phyloP scores from a whole-genome alignment of 129 eudicot genomes.

The Scalesia atractyloides region DNA sequence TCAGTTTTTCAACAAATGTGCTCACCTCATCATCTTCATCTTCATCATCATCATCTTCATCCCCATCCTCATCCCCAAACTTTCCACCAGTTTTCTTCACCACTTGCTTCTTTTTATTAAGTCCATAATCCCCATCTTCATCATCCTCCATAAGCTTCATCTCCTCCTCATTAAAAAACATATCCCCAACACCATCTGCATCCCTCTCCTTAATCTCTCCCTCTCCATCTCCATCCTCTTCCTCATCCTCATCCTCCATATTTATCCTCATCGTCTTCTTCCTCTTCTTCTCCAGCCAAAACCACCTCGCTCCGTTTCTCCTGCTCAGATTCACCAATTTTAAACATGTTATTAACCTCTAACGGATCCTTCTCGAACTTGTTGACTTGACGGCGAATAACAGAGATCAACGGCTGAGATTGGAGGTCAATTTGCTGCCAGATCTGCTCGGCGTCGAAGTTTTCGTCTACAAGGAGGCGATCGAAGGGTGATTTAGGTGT shows the following conservation, averaged over 20 bases:
- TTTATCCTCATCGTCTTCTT: slow-evolving; percentile 25
- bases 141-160: slow-evolving; percentile 70
- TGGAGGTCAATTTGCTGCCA: slow-evolving; percentile 97
- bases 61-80: slow-evolving; percentile 37
- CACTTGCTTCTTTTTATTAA: slow-evolving; percentile 34
- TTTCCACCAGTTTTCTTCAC: slow-evolving; percentile 18
- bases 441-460: slow-evolving; percentile 90
- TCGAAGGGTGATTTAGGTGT: slow-evolving; percentile 66
- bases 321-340: slow-evolving; percentile 10
- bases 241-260: slow-evolving; percentile 35
- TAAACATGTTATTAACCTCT: slow-evolving; percentile 34
- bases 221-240: slow-evolving; percentile 34
- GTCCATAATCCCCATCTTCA: slow-evolving; percentile 75
- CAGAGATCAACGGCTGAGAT: slow-evolving; percentile 61
- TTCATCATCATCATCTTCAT: slow-evolving; percentile 39
- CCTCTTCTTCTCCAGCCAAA: slow-evolving; percentile 23
- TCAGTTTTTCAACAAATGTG: neutral
- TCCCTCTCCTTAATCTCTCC: slow-evolving; percentile 23
- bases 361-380: slow-evolving; percentile 60
- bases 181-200: slow-evolving; percentile 60
- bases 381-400: slow-evolving; percentile 53
- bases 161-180: slow-evolving; percentile 71
- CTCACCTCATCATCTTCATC: slow-evolving; percentile 69
- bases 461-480: slow-evolving; percentile 55
- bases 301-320: slow-evolving; percentile 20